Evolutionary conservation across 371 early-diverging fungal genomes (phyloP), one percentile per base, ranked within the genome.

Genomic region (Capillidium heterosporum): DNA sequence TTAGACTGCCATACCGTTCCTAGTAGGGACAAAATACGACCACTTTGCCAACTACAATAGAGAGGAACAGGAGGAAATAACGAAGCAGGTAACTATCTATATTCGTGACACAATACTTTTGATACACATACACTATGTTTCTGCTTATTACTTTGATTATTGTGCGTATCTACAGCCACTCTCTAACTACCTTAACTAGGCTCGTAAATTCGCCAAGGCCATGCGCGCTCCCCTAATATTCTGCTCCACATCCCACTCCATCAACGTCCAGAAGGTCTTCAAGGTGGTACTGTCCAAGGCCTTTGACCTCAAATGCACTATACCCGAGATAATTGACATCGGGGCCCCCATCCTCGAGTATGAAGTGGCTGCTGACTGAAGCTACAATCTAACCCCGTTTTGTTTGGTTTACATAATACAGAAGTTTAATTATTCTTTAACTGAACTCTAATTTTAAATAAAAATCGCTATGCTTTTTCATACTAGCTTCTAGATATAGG

Each of bases 11-110:
- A 83, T 92, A 40, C 92, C 94, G 13, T 85, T 95, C 63, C 67
- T 95, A 35, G 82, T 95, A 27, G 95, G 95, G n/a, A 95, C 95
- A 31, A 95, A 95, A 67, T 95, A 93, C 63, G 95, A 95, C 60
- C 81, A 85, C 60, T 95, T 95, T 68, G 82, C 84, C 1, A 75
- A 75, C 32, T 77, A 84, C 58, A 71, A 88, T 29, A 68, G 71
- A 31, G 85, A 85, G 57, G 90, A 95, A 61, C 90, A 92, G 67
- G 85, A 89, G 53, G 88, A 91, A 39, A 84, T 95, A 42, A 91
- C 93, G 23, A 83, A 81, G 64, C 91, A 91, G 74, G 89, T 80
- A 70, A 50, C 51, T 29, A 4, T 28, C 41, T 19, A 44, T 19
- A 10, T 44, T n/a, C n/a, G n/a, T n/a, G n/a, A n/a, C n/a, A n/a